Conservation (phyloP, 306 rosid species). For the Vachellia pachyceras region DNA sequence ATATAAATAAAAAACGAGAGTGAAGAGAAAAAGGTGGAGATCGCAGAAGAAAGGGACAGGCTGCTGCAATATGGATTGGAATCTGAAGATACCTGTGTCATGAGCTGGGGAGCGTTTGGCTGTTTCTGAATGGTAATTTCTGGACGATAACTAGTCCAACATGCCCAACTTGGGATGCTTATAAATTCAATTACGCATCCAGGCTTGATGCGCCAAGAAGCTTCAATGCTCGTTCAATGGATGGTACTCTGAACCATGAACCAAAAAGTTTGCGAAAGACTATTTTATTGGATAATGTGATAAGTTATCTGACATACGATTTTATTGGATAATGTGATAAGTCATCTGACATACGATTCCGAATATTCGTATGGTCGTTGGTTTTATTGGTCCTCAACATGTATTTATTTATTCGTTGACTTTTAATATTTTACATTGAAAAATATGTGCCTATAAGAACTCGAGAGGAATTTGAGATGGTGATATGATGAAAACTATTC, state of each 20-base stretch:
- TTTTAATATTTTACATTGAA: background rate
- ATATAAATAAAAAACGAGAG: background rate
- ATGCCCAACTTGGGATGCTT: background rate
- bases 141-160: background rate
- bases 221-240: background rate
- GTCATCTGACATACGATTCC: background rate
- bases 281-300: background rate
- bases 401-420: background rate
- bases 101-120: background rate
- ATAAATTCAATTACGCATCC: background rate
- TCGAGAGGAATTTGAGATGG: background rate
- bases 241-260: background rate
- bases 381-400: background rate
- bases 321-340: background rate
- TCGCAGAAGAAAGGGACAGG: background rate
- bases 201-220: background rate
- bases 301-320: background rate
- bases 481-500: background rate
- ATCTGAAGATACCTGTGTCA: background rate
- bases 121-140: background rate
- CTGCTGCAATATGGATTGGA: background rate
- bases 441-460: background rate
- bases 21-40: background rate
- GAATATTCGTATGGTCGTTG: background rate
- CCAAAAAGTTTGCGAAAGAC: background rate